Conservation (phyloP, 225 moss, liverwort and hornwort species). For the Bryoerythrophyllum caledonicum region DNA sequence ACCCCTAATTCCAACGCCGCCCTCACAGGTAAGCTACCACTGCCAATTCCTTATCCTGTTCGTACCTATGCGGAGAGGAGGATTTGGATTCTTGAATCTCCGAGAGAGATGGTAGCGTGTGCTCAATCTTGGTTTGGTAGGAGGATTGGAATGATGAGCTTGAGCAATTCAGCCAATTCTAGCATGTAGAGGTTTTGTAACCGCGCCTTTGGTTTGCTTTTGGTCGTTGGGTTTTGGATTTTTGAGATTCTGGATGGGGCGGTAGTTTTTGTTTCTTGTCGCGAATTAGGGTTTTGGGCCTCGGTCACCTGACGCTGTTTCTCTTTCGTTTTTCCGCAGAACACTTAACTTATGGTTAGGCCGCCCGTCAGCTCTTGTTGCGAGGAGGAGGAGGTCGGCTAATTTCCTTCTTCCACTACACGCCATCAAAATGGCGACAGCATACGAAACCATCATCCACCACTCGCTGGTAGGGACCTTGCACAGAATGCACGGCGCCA, state of each 20-base stretch:
- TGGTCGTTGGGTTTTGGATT: conserved; percentile 9
- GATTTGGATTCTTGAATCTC: neutral
- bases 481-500: neutral
- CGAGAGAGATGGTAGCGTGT: too few species aligned
- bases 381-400: conserved; percentile 28
- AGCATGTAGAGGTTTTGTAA: neutral
- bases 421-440: conserved; percentile 31
- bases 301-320: too few species aligned
- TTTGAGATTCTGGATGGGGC: neutral
- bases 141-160: neutral
- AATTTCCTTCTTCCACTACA: conserved; percentile 1
- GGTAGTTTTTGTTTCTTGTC: neutral
- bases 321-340: conserved; percentile 3
- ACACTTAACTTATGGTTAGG: conserved; percentile 29
- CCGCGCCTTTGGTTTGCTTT: neutral
- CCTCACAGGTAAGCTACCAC: too few species aligned
- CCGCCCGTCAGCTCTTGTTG: conserved; percentile 17
- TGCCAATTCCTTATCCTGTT: too few species aligned
- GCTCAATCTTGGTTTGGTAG: too few species aligned
- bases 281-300: conserved; percentile 19
- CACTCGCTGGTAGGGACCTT: conserved; percentile 1
- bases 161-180: neutral
- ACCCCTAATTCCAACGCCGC: too few species aligned
- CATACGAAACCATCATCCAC: conserved; percentile 21
- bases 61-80: neutral